Base-by-base conservation (phyloP, 208 protist species). In the Porcisia hertigi region DNA sequence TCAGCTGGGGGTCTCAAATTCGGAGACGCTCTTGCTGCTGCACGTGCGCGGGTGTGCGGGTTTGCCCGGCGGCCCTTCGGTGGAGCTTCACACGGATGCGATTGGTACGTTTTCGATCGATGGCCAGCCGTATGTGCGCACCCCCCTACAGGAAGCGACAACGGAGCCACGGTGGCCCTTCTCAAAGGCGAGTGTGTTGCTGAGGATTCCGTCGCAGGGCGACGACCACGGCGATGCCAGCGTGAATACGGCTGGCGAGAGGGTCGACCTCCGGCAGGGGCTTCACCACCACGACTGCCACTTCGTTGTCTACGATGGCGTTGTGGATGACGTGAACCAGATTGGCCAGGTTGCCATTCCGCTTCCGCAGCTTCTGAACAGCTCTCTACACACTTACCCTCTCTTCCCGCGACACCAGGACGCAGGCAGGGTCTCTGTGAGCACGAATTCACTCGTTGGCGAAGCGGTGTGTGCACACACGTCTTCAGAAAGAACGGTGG, bases 281-380 rank as follows among this genome's bases (percentile, higher is more conserved):
- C 9, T 36, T 25, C 39, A 39, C 30, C n/a, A n/a, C 23, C 78
- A 78, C 58, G 54, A 67, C 54, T 82, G 78, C 47, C 25, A 80
- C 63, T 83, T 94, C 45, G 75, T 75, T 55, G 87, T 97, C 6
- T 97, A 88, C 81, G 90, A 94, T 75, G 91, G 91, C 58, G 82
- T 93, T 57, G 79, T 92, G 47, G 88, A 95, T 60, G 84, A 92
- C 58, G 87, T 83, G 57, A 91, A 92, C 64, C 78, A 84, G n/a
- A 81, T 97, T 45, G 91, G 93, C 64, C 83, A 89, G 55, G 89
- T 85, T 20, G 73, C 77, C 36, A 73, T 94, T 67, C 81, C 90
- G 20, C 77, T 97, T 54, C 59, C 70, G 60, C 81, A 89, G 53
- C 78, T 96, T 66, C 82, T 89, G 66, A 73, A 71, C 71, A 96